phyloP scores from a whole-genome alignment of 2,329 filamentous ascomycete species.

The Meredithiella fracta region DNA sequence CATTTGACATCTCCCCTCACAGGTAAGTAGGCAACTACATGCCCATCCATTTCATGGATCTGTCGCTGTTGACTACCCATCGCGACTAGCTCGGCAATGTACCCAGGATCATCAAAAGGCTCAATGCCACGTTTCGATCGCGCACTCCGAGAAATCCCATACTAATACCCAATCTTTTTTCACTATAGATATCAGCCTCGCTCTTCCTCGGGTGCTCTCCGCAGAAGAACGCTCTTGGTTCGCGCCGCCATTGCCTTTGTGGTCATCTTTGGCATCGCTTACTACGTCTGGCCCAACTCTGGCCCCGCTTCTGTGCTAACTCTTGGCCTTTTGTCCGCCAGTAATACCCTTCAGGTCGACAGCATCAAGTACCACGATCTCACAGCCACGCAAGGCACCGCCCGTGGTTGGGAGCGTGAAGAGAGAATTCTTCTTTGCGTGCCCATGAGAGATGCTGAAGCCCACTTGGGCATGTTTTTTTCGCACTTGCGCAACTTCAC shows the following conservation, averaged over 20 bases:
- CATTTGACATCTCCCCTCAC: constrained; percentile 78
- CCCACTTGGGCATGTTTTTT: constrained; percentile 95
- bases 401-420: constrained; percentile 86
- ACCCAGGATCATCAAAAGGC: no score
- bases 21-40: constrained; percentile 39
- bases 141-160: not conserved
- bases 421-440: constrained; percentile 92
- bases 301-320: constrained; percentile 47
- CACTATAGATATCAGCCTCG: constrained; percentile 69
- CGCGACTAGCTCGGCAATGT: no score
- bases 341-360: constrained; percentile 64
- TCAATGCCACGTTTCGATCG: no score
- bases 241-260: constrained; percentile 46
- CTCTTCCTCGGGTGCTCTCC: constrained; percentile 51
- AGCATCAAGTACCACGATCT: constrained; percentile 96
- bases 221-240: constrained; percentile 55
- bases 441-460: constrained; percentile 78
- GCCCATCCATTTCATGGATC: not conserved
- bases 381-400: constrained; percentile 76
- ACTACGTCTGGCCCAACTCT: constrained; percentile 53
- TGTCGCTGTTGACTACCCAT: not conserved
- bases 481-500: constrained; percentile 92
- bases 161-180: not conserved
- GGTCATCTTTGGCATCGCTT: constrained; percentile 46
- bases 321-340: constrained; percentile 51